These are phyloP conservation scores for Diplogelasinospora grovesii DNA, from an alignment of 495 filamentous ascomycete genomes.

Conservation along the genomic window DNA sequence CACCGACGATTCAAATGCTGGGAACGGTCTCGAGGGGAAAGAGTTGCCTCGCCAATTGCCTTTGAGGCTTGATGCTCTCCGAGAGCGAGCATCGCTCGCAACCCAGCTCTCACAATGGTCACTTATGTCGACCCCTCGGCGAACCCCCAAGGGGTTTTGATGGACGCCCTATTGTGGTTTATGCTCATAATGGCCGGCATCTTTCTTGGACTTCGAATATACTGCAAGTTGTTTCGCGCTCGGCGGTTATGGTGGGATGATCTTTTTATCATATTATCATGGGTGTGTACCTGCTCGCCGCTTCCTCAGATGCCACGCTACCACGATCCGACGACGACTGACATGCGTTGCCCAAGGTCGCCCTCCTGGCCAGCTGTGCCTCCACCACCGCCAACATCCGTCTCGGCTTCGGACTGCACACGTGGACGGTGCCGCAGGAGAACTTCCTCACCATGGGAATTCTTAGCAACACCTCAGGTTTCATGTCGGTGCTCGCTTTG, in stretches of 20 bases:
- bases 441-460: constrained; percentile 12
- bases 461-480: constrained; percentile 15
- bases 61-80: no score
- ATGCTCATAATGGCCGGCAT: neutral
- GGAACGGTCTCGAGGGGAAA: no score
- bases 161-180: neutral
- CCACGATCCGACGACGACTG: neutral
- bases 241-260: constrained; percentile 5
- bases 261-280: neutral
- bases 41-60: no score
- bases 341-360: constrained; percentile 6
- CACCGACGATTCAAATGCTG: no score
- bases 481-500: constrained; percentile 17
- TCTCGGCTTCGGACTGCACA: constrained; percentile 15
- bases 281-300: neutral
- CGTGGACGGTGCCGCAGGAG: constrained; percentile 5
- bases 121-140: neutral
- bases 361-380: constrained; percentile 9
- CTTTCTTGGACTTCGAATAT: neutral
- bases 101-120: no score
- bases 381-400: constrained; percentile 5
- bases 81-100: no score
- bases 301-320: neutral
- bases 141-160: neutral
- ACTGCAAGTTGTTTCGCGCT: neutral